A percentile compares a stretch with the other conserved stretches of the same genome.
Evolutionary conservation across 257 asterid species (phyloP).

Genomic region (Ajuga chamaepitys): DNA sequence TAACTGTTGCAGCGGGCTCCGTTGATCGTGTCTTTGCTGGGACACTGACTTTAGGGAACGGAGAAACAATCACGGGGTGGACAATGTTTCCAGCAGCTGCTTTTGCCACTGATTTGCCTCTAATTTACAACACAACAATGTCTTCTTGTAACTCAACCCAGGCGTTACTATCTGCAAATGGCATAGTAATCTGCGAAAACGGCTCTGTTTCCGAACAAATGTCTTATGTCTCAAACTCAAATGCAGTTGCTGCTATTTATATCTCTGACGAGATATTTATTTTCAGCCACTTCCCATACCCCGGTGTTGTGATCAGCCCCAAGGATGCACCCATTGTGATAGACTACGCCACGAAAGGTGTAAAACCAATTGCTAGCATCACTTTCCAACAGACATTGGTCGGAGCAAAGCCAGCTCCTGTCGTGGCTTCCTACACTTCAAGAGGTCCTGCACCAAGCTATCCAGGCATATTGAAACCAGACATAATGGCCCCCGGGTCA

Average conservation of each 20-base stretch:
- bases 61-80: slow-evolving; percentile 17
- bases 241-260: slow-evolving; percentile 27
- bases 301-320: slow-evolving; percentile 24
- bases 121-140: slow-evolving; percentile 11
- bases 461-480: slow-evolving; percentile 27
- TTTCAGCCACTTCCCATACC: slow-evolving; percentile 12
- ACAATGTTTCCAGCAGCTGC: slow-evolving; percentile 21
- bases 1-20: slow-evolving; percentile 22
- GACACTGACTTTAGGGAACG: slow-evolving; percentile 27
- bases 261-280: slow-evolving; percentile 32
- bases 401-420: slow-evolving; percentile 24
- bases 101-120: background rate
- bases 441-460: slow-evolving; percentile 24
- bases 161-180: background rate
- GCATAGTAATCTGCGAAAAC: slow-evolving; percentile 16
- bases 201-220: slow-evolving; percentile 1
- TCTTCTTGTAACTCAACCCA: slow-evolving; percentile 19
- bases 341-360: background rate
- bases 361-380: slow-evolving; percentile 15
- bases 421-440: slow-evolving; percentile 12
- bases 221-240: slow-evolving; percentile 2
- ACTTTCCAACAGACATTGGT: slow-evolving; percentile 24
- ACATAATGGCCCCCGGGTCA: slow-evolving; percentile 31
- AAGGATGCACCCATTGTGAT: slow-evolving; percentile 15
- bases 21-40: slow-evolving; percentile 26